These are phyloP conservation scores for Plasmodium reichenowi DNA, from an alignment of 169 alveolate genomes.

Conservation along the genomic window DNA sequence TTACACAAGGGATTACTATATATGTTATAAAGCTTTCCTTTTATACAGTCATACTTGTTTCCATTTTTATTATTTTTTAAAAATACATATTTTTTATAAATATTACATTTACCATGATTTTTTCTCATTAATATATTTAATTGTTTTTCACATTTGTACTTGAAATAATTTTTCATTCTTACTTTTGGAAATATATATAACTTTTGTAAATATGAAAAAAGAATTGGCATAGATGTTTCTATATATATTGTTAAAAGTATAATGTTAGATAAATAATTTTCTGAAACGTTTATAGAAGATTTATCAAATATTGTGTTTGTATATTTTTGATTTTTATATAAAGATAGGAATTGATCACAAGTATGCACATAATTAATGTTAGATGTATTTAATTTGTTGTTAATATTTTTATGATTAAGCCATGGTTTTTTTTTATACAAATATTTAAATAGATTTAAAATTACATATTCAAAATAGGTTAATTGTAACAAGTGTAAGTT, in stretches of 20 bases:
- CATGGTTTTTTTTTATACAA: slow-evolving; percentile 12
- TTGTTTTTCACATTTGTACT: neutral
- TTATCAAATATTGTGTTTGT: slow-evolving; percentile 25
- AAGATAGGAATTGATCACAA: neutral
- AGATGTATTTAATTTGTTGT: neutral
- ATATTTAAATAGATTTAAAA: slow-evolving; percentile 26
- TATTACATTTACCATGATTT: neutral
- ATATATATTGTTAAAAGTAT: slow-evolving; percentile 52
- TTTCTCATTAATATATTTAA: neutral
- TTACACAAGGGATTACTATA: too few species aligned
- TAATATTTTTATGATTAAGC: neutral
- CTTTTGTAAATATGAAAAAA: slow-evolving; percentile 50
- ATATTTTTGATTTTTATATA: neutral
- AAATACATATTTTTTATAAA: too few species aligned
- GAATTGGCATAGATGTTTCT: slow-evolving; percentile 50
- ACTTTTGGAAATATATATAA: neutral
- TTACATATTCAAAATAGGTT: slow-evolving; percentile 44
- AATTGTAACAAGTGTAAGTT: neutral
- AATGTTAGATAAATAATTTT: slow-evolving; percentile 56
- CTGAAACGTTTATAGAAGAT: slow-evolving; percentile 18
- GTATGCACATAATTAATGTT: neutral
- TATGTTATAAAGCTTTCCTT: too few species aligned
- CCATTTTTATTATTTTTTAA: too few species aligned
- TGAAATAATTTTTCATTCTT: neutral
- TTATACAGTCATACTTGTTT: too few species aligned